Percentiles rank a stretch among this genome's conserved stretches.
These are phyloP conservation scores for Lodderomyces orthopsilosis DNA, from an alignment of 1,139 yeast species.

Conservation along the genomic window DNA sequence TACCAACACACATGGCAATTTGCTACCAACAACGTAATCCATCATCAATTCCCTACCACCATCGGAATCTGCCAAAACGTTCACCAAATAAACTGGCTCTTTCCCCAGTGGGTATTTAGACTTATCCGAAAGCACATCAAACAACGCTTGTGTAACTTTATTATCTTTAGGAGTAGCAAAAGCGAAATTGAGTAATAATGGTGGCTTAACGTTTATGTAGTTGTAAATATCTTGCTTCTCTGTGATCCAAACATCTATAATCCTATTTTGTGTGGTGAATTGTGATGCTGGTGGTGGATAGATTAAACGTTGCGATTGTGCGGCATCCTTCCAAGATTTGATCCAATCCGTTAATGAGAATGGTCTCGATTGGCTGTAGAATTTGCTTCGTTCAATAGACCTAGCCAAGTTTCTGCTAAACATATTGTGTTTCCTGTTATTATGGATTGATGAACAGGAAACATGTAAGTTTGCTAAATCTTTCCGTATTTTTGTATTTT, in stretches of 20 bases:
- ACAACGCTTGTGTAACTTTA: slow-evolving; percentile 61
- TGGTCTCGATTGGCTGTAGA: slow-evolving; percentile 5
- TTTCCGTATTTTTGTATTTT: too few species aligned
- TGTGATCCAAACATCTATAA: slow-evolving; percentile 43
- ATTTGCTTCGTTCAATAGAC: slow-evolving; percentile 6
- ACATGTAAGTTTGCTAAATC: too few species aligned
- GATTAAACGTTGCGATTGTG: slow-evolving; percentile 21
- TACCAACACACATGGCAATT: slow-evolving; percentile 66
- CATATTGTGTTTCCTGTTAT: slow-evolving; percentile 6
- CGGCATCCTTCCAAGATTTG: slow-evolving; percentile 14
- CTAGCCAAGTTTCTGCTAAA: slow-evolving; percentile 12
- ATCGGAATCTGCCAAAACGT: slow-evolving; percentile 64
- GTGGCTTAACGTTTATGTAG: slow-evolving; percentile 52
- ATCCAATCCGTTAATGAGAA: slow-evolving; percentile 14
- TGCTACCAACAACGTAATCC: slow-evolving; percentile 52
- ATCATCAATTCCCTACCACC: slow-evolving; percentile 59
- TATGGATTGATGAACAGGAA: background rate
- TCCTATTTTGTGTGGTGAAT: slow-evolving; percentile 40
- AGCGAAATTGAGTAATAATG: slow-evolving; percentile 71
- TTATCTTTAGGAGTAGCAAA: slow-evolving; percentile 65
- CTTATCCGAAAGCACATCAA: slow-evolving; percentile 52
- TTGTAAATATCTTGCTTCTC: slow-evolving; percentile 55
- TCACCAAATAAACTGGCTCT: slow-evolving; percentile 55
- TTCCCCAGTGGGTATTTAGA: slow-evolving; percentile 36
- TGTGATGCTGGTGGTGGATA: slow-evolving; percentile 42